These are phyloP conservation scores for Cutaneotrichosporon spelunceum DNA, from an alignment of 1,284 basidiomycete species.

Conservation along the genomic window DNA sequence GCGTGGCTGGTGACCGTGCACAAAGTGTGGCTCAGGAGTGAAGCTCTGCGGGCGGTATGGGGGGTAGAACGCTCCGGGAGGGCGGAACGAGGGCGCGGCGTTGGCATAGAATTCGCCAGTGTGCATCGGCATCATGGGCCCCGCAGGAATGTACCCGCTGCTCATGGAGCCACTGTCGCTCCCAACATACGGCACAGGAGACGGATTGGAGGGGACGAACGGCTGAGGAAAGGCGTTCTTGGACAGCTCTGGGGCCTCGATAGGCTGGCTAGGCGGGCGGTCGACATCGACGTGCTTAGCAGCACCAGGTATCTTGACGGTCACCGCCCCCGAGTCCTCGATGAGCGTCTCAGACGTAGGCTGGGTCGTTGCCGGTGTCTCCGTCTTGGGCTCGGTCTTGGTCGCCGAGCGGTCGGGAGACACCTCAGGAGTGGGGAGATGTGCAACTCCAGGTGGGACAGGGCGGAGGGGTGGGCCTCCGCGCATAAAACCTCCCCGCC, in stretches of 20 bases:
- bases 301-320: constrained; percentile 36
- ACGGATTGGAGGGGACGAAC: constrained; percentile 22
- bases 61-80: constrained; percentile 12
- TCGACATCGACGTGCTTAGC: constrained; percentile 8
- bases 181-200: constrained; percentile 19
- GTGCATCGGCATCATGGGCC: constrained; percentile 28
- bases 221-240: constrained; percentile 19
- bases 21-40: constrained; percentile 19
- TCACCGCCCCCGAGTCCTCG: constrained; percentile 30
- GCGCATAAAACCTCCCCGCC: constrained; percentile 10
- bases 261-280: constrained; percentile 16
- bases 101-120: constrained; percentile 64
- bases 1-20: constrained; percentile 23
- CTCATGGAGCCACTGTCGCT: constrained; percentile 39
- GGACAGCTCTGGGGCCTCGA: constrained; percentile 6
- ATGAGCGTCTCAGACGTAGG: constrained; percentile 31
- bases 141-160: constrained; percentile 19
- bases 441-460: constrained; percentile 8
- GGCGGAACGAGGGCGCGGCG: constrained; percentile 60
- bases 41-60: constrained; percentile 21
- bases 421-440: constrained; percentile 23
- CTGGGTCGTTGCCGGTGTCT: constrained; percentile 22
- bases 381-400: constrained; percentile 7
- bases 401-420: constrained; percentile 19
- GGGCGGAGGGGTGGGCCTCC: constrained; percentile 5